These are phyloP conservation scores for Rhodotorula sp. DNA, from an alignment of 1,284 basidiomycete genomes.

Conservation along the genomic window DNA sequence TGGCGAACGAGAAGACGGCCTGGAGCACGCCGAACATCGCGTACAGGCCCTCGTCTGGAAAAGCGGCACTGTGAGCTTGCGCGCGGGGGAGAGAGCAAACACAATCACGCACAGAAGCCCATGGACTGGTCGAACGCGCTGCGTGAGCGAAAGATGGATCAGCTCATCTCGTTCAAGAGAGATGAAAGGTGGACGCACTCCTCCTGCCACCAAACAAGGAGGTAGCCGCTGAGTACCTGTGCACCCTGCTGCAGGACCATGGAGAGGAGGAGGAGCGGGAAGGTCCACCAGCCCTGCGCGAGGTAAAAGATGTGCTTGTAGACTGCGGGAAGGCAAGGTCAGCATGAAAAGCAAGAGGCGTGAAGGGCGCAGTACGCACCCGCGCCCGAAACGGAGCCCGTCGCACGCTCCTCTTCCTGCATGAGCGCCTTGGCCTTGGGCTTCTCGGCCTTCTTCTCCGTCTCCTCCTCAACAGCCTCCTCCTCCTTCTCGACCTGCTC, in stretches of 20 bases:
- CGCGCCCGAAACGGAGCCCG: constrained; percentile 35
- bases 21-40: constrained; percentile 62
- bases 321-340: constrained; percentile 52
- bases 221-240: constrained; percentile 54
- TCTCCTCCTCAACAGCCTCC: constrained; percentile 48
- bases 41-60: constrained; percentile 72
- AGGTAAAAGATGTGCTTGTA: constrained; percentile 69
- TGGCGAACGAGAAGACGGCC: constrained; percentile 63
- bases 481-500: constrained; percentile 53
- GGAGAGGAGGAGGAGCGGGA: constrained; percentile 62
- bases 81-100: too few species aligned
- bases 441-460: constrained; percentile 41
- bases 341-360: not conserved
- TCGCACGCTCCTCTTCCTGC: constrained; percentile 50
- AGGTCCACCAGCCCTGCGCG: constrained; percentile 62
- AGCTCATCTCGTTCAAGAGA: not conserved
- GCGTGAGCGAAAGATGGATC: not conserved
- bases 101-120: constrained; percentile 27
- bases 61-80: not conserved
- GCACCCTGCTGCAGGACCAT: constrained; percentile 67
- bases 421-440: constrained; percentile 60
- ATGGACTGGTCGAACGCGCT: constrained; percentile 21
- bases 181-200: constrained; percentile 2
- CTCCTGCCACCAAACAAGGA: constrained; percentile 52
- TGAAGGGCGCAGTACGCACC: not conserved